Percentiles rank a stretch among this genome's conserved stretches.
phyloP scores from a whole-genome alignment of 768 basidiomycete genomes.

The Xerocomus potaroensis region DNA sequence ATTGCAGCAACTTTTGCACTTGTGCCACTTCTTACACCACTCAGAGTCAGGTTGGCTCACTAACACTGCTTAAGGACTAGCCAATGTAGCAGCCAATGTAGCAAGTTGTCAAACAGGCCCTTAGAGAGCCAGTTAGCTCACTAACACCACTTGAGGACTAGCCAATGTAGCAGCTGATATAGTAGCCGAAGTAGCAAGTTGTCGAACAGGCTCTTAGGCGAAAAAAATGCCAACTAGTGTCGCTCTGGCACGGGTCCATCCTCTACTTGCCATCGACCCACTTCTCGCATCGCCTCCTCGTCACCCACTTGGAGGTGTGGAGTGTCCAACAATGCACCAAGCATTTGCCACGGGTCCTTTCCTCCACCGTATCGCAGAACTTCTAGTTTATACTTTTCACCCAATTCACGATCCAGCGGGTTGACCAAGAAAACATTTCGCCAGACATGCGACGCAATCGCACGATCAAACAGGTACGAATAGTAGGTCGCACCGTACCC shows the following conservation, averaged over 20 bases:
- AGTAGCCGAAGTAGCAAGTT: too few relatives aligned
- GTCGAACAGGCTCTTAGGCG: too few relatives aligned
- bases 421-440: slow-evolving; percentile 61
- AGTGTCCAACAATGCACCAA: slow-evolving; percentile 61
- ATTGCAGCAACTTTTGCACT: too few relatives aligned
- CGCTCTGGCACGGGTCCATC: slow-evolving; percentile 61
- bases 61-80: too few relatives aligned
- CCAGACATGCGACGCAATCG: slow-evolving; percentile 94
- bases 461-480: slow-evolving; percentile 93
- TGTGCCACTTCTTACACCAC: too few relatives aligned
- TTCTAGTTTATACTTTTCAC: slow-evolving; percentile 77
- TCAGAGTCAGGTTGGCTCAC: too few relatives aligned
- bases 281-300: slow-evolving; percentile 79
- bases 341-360: slow-evolving; percentile 92
- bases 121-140: too few relatives aligned
- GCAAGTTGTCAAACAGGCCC: too few relatives aligned
- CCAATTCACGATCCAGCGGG: slow-evolving; percentile 66
- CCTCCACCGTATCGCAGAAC: slow-evolving; percentile 83
- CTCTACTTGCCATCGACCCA: slow-evolving; percentile 86
- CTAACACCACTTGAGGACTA: too few relatives aligned
- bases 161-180: too few relatives aligned
- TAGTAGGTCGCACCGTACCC: slow-evolving; percentile 99
- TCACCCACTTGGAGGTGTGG: slow-evolving; percentile 71
- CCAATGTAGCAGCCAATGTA: too few relatives aligned
- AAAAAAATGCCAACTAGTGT: slow-evolving; percentile 48